Percentiles rank a stretch among this genome's conserved stretches.
These are phyloP conservation scores for Coemansia sp. DNA, from an alignment of 192 early-diverging fungal species.

Conservation along the genomic window DNA sequence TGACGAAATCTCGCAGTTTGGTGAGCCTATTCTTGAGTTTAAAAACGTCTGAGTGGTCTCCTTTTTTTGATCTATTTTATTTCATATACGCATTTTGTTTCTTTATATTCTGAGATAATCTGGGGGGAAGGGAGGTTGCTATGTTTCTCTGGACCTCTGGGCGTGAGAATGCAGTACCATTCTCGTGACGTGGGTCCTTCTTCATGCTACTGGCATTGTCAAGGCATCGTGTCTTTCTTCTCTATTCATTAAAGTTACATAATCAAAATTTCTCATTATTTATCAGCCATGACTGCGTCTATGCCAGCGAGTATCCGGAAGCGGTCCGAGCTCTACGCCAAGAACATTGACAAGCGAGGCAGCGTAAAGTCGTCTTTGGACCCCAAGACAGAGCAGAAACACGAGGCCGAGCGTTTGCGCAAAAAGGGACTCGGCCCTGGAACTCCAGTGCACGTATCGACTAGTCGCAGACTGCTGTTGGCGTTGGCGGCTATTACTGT, in stretches of 20 bases:
- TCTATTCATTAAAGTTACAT: conserved; percentile 9
- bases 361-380: conserved; percentile 40
- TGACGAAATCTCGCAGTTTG: conserved; percentile 86
- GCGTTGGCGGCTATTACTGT: conserved; percentile 32
- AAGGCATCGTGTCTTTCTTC: background rate
- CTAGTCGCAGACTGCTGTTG: conserved; percentile 24
- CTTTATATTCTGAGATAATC: background rate
- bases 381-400: conserved; percentile 31
- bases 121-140: too few species aligned
- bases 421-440: conserved; percentile 32
- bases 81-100: background rate
- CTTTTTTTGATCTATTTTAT: conserved; percentile 1
- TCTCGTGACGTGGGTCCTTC: background rate
- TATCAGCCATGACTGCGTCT: conserved; percentile 26
- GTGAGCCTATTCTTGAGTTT: conserved; percentile 91
- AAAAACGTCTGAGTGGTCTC: conserved; percentile 19
- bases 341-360: conserved; percentile 47
- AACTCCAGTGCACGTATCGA: conserved; percentile 13
- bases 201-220: background rate
- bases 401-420: conserved; percentile 35
- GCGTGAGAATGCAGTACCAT: too few species aligned
- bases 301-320: conserved; percentile 49
- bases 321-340: conserved; percentile 39
- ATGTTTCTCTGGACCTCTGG: too few species aligned
- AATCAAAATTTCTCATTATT: background rate